Evolutionary conservation across 2,329 filamentous ascomycete species (phyloP).

Genomic region (Penicillium griseofulvum): DNA sequence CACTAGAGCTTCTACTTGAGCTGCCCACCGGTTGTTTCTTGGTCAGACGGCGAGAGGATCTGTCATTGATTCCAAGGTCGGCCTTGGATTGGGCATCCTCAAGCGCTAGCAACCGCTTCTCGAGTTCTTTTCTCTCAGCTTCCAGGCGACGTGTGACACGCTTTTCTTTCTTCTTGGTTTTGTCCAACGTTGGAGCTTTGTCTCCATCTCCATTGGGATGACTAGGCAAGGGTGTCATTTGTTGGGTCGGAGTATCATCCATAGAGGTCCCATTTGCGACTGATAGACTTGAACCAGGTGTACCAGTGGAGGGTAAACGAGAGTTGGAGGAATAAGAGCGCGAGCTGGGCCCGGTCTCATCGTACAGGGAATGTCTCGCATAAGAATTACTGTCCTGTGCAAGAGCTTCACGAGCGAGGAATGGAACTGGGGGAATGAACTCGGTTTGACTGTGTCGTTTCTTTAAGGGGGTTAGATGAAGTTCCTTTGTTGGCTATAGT

Average conservation of each 20-base stretch:
- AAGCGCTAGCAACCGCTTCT: conserved; percentile 23
- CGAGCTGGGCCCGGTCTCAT: conserved; percentile 16
- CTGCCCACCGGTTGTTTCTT: conserved; percentile 36
- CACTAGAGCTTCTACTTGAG: conserved; percentile 32
- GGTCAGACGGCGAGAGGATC: conserved; percentile 31
- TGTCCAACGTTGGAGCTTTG: conserved; percentile 22
- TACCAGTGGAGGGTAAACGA: conserved; percentile 14
- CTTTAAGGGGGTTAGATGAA: conserved; percentile 10
- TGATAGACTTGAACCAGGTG: conserved; percentile 18
- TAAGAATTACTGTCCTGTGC: background rate
- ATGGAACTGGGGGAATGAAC: background rate
- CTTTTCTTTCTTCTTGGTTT: conserved; percentile 28
- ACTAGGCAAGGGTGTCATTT: conserved; percentile 3
- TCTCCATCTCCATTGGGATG: conserved; percentile 5
- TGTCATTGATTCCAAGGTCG: conserved; percentile 17
- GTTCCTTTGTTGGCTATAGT: background rate
- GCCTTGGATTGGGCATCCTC: conserved; percentile 21
- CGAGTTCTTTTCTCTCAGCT: conserved; percentile 33
- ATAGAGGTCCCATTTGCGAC: conserved; percentile 5
- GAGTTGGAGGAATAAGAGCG: conserved; percentile 17
- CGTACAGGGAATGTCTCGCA: conserved; percentile 4
- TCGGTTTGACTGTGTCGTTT: conserved; percentile 6
- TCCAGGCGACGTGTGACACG: conserved; percentile 33
- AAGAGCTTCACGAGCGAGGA: background rate
- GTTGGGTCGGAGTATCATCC: conserved; percentile 4